phyloP scores from a whole-genome alignment of 1,139 yeast species.

The Dujonia santamariae region DNA sequence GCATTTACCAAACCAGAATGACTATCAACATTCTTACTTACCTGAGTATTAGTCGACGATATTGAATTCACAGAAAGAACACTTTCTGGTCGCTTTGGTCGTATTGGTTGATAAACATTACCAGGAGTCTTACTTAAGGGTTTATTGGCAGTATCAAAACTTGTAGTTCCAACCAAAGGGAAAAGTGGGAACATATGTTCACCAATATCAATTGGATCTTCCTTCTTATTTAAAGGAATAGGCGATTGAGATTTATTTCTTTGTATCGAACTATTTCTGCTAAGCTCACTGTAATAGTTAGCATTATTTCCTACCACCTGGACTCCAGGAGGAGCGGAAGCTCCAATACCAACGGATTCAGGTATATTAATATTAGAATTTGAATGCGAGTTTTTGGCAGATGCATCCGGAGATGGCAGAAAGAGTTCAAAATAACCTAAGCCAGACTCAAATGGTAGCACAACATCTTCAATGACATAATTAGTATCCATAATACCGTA shows the following conservation, averaged over 20 bases:
- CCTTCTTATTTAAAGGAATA: too few relatives aligned
- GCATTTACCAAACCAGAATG: conserved; percentile 2
- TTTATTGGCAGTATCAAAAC: conserved; percentile 26
- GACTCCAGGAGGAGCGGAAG: background rate
- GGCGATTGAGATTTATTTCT: too few relatives aligned
- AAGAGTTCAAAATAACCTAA: conserved; percentile 30
- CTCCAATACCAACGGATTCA: background rate
- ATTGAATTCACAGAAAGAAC: conserved; percentile 40
- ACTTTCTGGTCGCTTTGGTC: conserved; percentile 43
- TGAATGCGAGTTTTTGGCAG: conserved; percentile 8
- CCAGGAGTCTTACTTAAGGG: conserved; percentile 8
- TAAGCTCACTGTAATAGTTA: too few relatives aligned
- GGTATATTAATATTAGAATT: conserved; percentile 6
- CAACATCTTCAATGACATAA: conserved; percentile 31
- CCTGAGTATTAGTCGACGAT: conserved; percentile 27
- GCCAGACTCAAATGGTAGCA: conserved; percentile 27
- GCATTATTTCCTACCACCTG: too few relatives aligned
- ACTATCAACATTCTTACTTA: conserved; percentile 10
- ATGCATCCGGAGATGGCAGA: conserved; percentile 12
- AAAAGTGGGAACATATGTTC: conserved; percentile 48
- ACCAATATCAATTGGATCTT: conserved; percentile 5
- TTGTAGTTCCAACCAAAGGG: conserved; percentile 47
- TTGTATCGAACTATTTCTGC: too few relatives aligned
- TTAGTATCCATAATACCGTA: conserved; percentile 13
- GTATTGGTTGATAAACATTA: conserved; percentile 22